A percentile compares a stretch with the other conserved stretches of the same genome.
phyloP scores from a whole-genome alignment of 2,329 filamentous ascomycete species.

The Neonectria coccinea region DNA sequence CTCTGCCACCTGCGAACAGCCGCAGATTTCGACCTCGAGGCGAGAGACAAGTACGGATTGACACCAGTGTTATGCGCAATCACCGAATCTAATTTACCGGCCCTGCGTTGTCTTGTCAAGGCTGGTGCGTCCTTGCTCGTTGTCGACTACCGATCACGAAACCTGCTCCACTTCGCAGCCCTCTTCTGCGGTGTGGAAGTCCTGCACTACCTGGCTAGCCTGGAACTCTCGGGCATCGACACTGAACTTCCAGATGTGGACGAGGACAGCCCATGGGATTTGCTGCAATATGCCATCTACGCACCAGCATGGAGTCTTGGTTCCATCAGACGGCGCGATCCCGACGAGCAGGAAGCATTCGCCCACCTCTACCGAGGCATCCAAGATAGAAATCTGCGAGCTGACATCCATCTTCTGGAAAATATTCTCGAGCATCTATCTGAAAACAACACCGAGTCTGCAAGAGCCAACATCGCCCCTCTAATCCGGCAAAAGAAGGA shows the following conservation, averaged over 20 bases:
- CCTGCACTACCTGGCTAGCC: conserved; percentile 5
- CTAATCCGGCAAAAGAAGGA: conserved; percentile 18
- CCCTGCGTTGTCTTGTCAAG: conserved; percentile 8
- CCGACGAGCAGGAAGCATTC: conserved; percentile 4
- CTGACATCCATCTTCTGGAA: conserved; percentile 8
- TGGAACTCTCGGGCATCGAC: not conserved
- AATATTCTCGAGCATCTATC: not conserved
- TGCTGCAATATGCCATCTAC: rapidly evolving
- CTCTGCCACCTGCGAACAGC: not conserved
- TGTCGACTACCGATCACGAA: rapidly evolving
- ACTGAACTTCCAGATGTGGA: not conserved
- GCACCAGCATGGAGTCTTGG: rapidly evolving
- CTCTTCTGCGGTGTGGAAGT: rapidly evolving
- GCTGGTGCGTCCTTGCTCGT: not conserved
- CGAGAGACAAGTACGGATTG: rapidly evolving
- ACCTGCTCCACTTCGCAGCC: conserved; percentile 1
- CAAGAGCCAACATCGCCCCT: not conserved
- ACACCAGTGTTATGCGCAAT: not conserved
- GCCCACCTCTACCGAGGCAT: conserved; percentile 23
- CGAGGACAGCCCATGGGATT: not conserved
- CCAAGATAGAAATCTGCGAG: conserved; percentile 24
- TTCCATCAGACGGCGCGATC: rapidly evolving
- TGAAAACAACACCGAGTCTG: rapidly evolving
- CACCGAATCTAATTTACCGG: rapidly evolving
- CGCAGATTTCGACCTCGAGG: not conserved